Base-by-base conservation (phyloP, 2,329 filamentous ascomycete genomes). In the Ramularia endophylla region DNA sequence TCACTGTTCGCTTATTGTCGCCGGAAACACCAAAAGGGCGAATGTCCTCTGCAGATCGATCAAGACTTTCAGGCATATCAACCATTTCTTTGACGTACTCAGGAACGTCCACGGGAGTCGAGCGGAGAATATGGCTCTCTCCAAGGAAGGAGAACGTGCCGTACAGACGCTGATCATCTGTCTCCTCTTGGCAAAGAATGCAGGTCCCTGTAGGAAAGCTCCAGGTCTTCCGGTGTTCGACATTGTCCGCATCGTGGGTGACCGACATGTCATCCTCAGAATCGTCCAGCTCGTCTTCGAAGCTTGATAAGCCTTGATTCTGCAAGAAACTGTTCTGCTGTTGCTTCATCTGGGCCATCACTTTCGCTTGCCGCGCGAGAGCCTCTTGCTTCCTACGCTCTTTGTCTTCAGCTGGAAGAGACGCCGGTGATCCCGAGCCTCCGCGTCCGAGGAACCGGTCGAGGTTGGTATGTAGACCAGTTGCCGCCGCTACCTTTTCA, bases 331-430 rank as follows among this genome's bases (percentile, higher is more conserved):
- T 92, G 65, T 94, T 90, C 61, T 97, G 94, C 59, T 98, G 90
- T 60, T 95, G 85, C 62, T 97, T 92, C 66, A 98, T 95, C 59
- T 95, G 88, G 2, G 89, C 92, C 89, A 98, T 95, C 22, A 98
- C 87, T 57, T 81, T 85, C 2, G 89, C 89, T 64, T 97, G 89
- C 16, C 92, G 80, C 54, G 88, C 90, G 29, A 89, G 68, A 0
- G 92, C 92, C 38, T 90, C 86, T 64, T 85, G 85, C 72, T 95
- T 98, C 70, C 90, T 95, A 46, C 80, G 77, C 57, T 90, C 85
- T 51, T 83, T 83, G 44, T 85, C 82, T 27, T 73, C 78, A 5
- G 66, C 56, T 3, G 75, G 71, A 42, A 70, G 72, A 69, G 47
- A 78, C 11, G 85, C 85, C n/a, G 89, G 87, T 1, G 87, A 92